Percentiles rank a stretch among this genome's conserved stretches.
phyloP scores from a whole-genome alignment of 2,329 filamentous ascomycete species.

The Penicillium sp. region DNA sequence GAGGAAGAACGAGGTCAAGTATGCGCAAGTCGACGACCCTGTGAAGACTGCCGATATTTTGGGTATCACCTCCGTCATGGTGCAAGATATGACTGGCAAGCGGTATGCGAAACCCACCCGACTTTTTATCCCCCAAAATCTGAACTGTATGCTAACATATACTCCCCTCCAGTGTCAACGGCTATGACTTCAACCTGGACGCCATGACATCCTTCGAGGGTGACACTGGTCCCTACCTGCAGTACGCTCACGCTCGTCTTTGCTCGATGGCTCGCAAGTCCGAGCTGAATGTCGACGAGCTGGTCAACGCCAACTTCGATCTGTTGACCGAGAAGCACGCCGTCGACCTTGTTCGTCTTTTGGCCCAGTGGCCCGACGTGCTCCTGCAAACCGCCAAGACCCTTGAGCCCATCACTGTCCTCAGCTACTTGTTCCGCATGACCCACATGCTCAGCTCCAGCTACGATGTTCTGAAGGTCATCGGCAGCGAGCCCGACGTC shows the following conservation, averaged over 20 bases:
- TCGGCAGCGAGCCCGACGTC: constrained; percentile 60
- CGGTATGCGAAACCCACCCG: constrained; percentile 54
- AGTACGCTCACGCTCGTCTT: constrained; percentile 64
- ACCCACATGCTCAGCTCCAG: constrained; percentile 62
- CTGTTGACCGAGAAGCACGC: constrained; percentile 65
- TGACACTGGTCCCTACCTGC: constrained; percentile 66
- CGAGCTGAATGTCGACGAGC: constrained; percentile 48
- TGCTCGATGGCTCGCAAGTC: constrained; percentile 63
- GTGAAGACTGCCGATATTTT: constrained; percentile 80
- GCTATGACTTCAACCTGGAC: constrained; percentile 67
- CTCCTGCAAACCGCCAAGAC: constrained; percentile 65
- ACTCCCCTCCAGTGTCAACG: constrained; percentile 54
- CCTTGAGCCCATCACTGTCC: constrained; percentile 67
- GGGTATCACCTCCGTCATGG: constrained; percentile 94
- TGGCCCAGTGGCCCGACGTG: constrained; percentile 67
- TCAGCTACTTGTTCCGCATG: constrained; percentile 69
- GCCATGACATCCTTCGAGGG: constrained; percentile 68
- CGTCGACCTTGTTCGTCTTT: constrained; percentile 60
- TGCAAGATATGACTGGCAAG: constrained; percentile 97
- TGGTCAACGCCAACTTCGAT: constrained; percentile 58
- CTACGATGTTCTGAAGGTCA: constrained; percentile 65
- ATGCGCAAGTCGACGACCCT: constrained; percentile 83
- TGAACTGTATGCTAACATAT: constrained; percentile 48
- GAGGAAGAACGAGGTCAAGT: constrained; percentile 87
- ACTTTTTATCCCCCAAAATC: constrained; percentile 20